Conservation (phyloP, 208 protist genomes). For the Acanthamoeba triangularis region DNA sequence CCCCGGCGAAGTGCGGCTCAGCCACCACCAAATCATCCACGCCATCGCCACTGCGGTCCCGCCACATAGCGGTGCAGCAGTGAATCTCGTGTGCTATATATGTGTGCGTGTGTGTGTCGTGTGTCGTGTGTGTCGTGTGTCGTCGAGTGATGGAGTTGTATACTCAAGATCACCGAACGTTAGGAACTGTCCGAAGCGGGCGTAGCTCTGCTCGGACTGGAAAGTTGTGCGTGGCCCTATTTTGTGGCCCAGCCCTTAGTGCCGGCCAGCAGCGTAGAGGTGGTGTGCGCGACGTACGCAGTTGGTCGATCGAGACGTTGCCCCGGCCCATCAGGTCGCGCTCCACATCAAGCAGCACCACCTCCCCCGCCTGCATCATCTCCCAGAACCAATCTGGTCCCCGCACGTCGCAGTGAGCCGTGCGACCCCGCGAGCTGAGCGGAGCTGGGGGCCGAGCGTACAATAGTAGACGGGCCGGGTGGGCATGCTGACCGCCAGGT, state of each 20-base stretch:
- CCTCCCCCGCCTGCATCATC: slow-evolving; percentile 21
- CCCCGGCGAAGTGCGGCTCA: background rate
- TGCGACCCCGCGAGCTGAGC: background rate
- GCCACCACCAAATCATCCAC: background rate
- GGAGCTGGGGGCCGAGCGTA: background rate
- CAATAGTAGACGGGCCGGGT: background rate
- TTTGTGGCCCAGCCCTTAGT: too few species aligned
- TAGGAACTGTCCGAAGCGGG: background rate
- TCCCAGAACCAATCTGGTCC: background rate
- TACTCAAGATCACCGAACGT: background rate
- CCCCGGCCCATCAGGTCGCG: background rate
- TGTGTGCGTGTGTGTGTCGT: background rate
- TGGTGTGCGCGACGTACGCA: background rate
- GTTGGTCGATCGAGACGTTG: slow-evolving; percentile 12
- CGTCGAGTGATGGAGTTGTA: too few species aligned
- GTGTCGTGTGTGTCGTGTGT: background rate
- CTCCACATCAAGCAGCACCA: slow-evolving; percentile 36
- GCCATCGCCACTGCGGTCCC: background rate
- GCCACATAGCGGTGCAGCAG: too few species aligned
- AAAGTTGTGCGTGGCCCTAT: background rate
- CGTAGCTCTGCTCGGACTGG: slow-evolving; percentile 38
- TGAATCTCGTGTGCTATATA: background rate
- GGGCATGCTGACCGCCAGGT: background rate
- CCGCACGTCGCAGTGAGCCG: background rate
- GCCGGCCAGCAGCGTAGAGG: too few species aligned